Evolutionary conservation across 768 basidiomycete genomes (phyloP).

Genomic region (Podaxis sp.): DNA sequence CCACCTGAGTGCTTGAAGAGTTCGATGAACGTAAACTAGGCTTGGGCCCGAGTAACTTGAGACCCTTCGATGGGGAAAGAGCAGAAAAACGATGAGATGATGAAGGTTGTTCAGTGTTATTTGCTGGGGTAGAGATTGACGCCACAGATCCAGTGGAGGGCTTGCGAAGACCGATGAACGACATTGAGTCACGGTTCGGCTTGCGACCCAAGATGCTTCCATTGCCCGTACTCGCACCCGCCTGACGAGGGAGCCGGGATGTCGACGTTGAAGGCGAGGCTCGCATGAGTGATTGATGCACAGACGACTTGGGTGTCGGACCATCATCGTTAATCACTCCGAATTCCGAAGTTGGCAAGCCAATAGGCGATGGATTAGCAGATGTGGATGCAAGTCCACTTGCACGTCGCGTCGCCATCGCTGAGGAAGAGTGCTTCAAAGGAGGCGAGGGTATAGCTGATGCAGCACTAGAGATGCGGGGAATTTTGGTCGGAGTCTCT

Average conservation of each 20-base stretch:
- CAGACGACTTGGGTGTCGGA: constrained; percentile 43
- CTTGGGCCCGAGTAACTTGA: constrained; percentile 82
- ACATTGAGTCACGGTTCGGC: constrained; percentile 75
- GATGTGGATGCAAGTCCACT: constrained; percentile 58
- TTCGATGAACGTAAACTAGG: constrained; percentile 58
- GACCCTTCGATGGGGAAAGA: constrained; percentile 79
- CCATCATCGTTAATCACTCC: constrained; percentile 66
- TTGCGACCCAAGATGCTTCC: constrained; percentile 55
- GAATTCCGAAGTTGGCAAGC: constrained; percentile 66
- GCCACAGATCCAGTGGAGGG: constrained; percentile 81
- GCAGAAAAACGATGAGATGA: constrained; percentile 73
- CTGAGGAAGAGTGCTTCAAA: constrained; percentile 50
- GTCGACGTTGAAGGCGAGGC: constrained; percentile 61
- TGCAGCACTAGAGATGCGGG: constrained; percentile 84
- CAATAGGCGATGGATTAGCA: constrained; percentile 63
- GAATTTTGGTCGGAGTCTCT: constrained; percentile 92
- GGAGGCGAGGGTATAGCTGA: constrained; percentile 76
- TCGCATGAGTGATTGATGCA: constrained; percentile 56
- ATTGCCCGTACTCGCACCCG: constrained; percentile 40
- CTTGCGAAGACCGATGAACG: constrained; percentile 77
- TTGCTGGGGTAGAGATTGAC: constrained; percentile 56
- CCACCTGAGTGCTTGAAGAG: constrained; percentile 47
- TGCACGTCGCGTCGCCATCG: constrained; percentile 58
- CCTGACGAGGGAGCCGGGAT: constrained; percentile 69
- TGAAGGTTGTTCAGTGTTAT: constrained; percentile 27